Base-by-base conservation (phyloP, 2,329 filamentous ascomycete species). In the Alternaria metachromatica region DNA sequence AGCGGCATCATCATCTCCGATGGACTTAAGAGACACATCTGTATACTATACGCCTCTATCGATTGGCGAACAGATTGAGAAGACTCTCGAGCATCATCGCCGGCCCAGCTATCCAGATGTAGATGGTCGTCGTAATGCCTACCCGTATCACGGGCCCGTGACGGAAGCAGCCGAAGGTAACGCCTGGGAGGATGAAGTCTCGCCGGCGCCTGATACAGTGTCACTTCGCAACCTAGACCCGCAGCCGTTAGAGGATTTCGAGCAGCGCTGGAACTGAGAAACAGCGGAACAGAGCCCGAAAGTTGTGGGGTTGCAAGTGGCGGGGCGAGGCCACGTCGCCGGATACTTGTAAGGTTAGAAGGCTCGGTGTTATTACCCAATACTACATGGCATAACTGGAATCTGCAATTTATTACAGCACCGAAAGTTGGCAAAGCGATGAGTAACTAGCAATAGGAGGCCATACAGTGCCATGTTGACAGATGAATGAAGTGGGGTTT, bases 391-490 rank as follows among this genome's bases (percentile, higher is more conserved):
- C 30, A 6, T 20, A 5, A 53, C 5, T 25, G 28, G 11, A 37
- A 4, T 21, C 13, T 23, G 13, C 15, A 25, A 13, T 2, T 7
- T 18, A 9, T 37, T 4, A 8, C 2, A 18, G 15, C 13, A n/a
- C n/a, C 2, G 2, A 41, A 2, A 53, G 15, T 1, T 12, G 9
- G 21, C 2, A 3, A 13, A n/a, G 20, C 13, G n/a, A 41, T 5
- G 6, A 12, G 12, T 6, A 1, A 18, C 0, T 4, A 33, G 7
- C 13, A 51, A 53, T 0, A 5, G 1, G 2, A 23, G 8, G 21
- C 3, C 3, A 25, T 9, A 25, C 13, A 37, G 9, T 37, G 11
- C 11, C 8, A 12, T 0, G 15, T 13, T 6, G 20, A 12, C 2
- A 23, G 4, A 11, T n/a, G 3, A 33, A 51, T 4, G 49, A 53